Evolutionary conservation across 2,329 filamentous ascomycete species (phyloP), one percentile per base, ranked within the genome.

Genomic region (Xylariaceae sp.): DNA sequence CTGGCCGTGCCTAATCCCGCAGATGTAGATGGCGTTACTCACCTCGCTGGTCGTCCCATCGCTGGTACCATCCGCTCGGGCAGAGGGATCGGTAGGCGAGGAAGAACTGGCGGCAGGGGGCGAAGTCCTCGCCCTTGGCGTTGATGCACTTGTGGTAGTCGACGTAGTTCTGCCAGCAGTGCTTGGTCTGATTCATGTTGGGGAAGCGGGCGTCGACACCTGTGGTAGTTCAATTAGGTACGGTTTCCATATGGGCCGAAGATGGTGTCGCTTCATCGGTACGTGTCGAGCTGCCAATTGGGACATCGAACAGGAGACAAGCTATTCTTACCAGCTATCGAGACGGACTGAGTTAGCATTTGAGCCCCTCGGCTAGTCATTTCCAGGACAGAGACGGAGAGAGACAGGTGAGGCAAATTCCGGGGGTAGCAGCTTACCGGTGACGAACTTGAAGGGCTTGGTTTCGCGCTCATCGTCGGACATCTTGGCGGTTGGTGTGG

Each of bases 121-220:
- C 87, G 75, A 97, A 97, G 72, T 97, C 92, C 82, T 97, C 93
- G 76, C 93, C 93, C 85, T 97, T 97, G 78, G 92, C 93, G 72
- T 87, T 81, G 76, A 97, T 91, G 82, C 94, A 99, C 85, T 99
- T 99, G 87, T 99, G 90, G 84, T 99, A 97, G 78, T 99, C 94
- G 80, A 99, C 94, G 79, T 99, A 99, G 85, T 99, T 99, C 77
- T 99, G 95, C 94, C 94, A 99, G 90, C 94, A 99, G 86, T 99
- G 92, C 88, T 97, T 97, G 78, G 92, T 88, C 81, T 94, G 90
- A 82, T 99, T 99, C 82, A 86, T 80, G 83, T 99, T 96, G 71
- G 94, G 94, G 81, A 97, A 99, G 75, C 94, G 93, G 76, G 94
- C 94, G 75, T 99, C 94, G 81, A 95, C 96, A 82, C 94, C 94